These are phyloP conservation scores for Tetrahymena elliotti DNA, from an alignment of 73 alveolate genomes.

Conservation along the genomic window DNA sequence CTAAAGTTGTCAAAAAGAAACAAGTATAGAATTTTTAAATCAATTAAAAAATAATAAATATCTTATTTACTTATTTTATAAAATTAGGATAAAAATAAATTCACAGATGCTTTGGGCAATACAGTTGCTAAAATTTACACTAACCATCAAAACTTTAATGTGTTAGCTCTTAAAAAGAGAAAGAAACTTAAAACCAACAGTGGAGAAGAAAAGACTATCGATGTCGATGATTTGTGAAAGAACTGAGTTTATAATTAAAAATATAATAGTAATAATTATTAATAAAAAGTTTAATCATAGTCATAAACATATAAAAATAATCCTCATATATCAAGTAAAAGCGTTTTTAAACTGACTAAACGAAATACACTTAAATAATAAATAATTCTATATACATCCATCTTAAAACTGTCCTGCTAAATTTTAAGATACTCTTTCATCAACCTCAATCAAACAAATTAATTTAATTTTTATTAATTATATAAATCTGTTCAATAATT, in stretches of 20 bases:
- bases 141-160: conserved; percentile 57
- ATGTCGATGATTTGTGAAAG: background rate
- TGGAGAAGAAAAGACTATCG: background rate
- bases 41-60: background rate
- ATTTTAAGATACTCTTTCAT: background rate
- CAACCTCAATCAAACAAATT: background rate
- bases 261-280: background rate
- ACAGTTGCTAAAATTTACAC: conserved; percentile 64
- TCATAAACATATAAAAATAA: too few species aligned
- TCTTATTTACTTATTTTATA: background rate
- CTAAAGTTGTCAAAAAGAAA: conserved; percentile 50
- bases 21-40: conserved; percentile 32
- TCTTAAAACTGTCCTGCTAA: background rate
- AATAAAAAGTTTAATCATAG: background rate
- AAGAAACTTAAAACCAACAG: conserved; percentile 7
- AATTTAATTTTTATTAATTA: too few species aligned
- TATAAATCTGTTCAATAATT: background rate
- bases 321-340: background rate
- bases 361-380: background rate
- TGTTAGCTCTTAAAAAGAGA: conserved; percentile 57
- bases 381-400: too few species aligned
- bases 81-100: conserved; percentile 47
- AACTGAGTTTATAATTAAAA: background rate
- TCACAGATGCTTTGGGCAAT: conserved; percentile 60
- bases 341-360: background rate